phyloP scores from a whole-genome alignment of 2,329 filamentous ascomycete genomes.

The Diaporthe amygdali region DNA sequence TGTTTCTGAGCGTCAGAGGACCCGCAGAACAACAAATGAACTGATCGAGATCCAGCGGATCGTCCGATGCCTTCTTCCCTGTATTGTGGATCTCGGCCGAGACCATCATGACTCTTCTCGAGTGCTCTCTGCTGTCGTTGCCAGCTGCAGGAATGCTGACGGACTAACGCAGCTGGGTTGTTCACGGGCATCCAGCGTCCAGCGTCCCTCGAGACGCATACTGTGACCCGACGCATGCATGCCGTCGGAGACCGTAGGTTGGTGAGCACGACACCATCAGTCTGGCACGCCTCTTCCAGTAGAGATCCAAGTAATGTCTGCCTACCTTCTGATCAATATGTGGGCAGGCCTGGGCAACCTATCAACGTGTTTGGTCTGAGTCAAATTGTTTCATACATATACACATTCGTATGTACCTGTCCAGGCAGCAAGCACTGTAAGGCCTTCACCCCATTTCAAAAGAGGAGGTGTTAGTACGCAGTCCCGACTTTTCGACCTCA shows the following conservation, averaged over 20 bases:
- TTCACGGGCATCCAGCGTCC: neutral
- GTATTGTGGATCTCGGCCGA: slow-evolving; percentile 14
- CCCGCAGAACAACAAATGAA: slow-evolving; percentile 1
- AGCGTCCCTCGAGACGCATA: neutral
- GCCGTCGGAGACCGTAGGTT: neutral
- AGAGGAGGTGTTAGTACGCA: neutral
- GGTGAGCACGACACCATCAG: neutral
- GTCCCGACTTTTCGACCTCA: neutral
- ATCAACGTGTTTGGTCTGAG: neutral
- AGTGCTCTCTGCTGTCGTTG: neutral
- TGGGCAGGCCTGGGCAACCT: neutral
- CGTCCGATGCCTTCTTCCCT: slow-evolving; percentile 11
- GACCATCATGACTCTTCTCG: slow-evolving; percentile 11
- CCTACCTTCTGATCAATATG: too few relatives aligned
- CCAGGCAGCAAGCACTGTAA: neutral
- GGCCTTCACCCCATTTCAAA: neutral
- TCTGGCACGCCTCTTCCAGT: neutral
- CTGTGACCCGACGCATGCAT: neutral
- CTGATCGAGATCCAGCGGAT: slow-evolving; percentile 17
- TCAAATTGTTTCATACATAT: neutral
- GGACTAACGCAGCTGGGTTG: neutral
- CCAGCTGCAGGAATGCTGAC: neutral
- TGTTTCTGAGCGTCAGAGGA: neutral
- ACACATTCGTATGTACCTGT: neutral
- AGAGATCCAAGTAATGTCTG: neutral